These are phyloP conservation scores for Linum usitatissimum DNA, from an alignment of 345 rosid species.

Conservation along the genomic window DNA sequence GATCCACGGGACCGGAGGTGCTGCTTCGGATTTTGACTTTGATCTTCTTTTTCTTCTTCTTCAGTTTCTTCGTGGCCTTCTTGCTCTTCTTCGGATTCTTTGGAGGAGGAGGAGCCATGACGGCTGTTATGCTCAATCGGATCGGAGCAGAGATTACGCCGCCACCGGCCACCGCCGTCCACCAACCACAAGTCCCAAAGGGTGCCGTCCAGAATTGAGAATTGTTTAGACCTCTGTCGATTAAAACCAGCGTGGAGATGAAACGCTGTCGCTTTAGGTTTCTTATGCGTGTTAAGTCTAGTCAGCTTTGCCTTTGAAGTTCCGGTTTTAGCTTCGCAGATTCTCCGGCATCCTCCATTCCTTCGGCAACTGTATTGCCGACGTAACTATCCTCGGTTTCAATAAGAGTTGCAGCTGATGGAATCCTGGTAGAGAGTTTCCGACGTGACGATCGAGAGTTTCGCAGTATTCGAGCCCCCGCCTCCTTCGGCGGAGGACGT, in stretches of 20 bases:
- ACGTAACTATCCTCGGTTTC: too few species aligned
- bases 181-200: not conserved
- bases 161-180: not conserved
- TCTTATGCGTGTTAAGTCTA: not conserved
- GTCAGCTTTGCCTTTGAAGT: not conserved
- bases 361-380: too few species aligned
- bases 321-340: not conserved
- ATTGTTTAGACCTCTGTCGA: not conserved
- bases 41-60: conserved; percentile 35
- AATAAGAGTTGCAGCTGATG: too few species aligned
- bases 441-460: not conserved
- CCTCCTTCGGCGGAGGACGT: conserved; percentile 42
- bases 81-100: conserved; percentile 47
- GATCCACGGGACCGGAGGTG: conserved; percentile 43
- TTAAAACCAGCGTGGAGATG: not conserved
- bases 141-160: not conserved
- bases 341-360: not conserved
- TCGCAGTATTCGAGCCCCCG: conserved; percentile 36
- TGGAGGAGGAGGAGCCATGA: conserved; percentile 35
- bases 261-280: not conserved
- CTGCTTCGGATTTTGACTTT: conserved; percentile 20
- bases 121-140: not conserved
- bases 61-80: conserved; percentile 37
- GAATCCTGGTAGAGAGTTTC: too few species aligned
- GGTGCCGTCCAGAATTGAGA: not conserved